A percentile compares a stretch with the other conserved stretches of the same genome.
phyloP scores from a whole-genome alignment of 208 protist species.

The Leishmania amazonensis region DNA sequence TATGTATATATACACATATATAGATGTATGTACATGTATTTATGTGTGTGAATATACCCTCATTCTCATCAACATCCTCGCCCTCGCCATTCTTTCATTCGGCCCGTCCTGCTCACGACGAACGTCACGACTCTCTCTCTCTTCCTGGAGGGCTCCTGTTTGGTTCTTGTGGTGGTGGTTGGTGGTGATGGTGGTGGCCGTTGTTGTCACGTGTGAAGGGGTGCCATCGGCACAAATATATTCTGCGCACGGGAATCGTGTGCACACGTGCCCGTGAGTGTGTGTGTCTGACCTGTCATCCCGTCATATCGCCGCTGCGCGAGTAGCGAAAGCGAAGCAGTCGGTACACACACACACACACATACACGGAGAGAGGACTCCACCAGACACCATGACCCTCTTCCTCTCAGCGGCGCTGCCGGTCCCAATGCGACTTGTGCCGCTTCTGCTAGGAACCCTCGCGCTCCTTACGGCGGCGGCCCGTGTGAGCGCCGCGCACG shows the following conservation, averaged over 20 bases:
- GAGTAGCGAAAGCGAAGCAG: neutral
- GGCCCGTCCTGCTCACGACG: no score
- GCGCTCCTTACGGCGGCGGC: neutral
- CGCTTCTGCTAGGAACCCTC: neutral
- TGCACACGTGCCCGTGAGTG: no score
- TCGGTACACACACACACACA: neutral
- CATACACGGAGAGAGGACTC: neutral
- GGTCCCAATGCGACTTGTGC: neutral
- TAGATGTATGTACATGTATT: neutral
- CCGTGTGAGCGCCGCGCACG: neutral
- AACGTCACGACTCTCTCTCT: neutral
- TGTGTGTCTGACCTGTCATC: no score
- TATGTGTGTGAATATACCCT: neutral
- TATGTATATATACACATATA: neutral
- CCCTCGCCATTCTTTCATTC: neutral
- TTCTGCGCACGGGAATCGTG: no score
- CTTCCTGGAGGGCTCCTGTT: neutral
- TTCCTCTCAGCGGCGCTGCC: neutral
- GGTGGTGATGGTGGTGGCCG: no score
- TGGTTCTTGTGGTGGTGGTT: no score
- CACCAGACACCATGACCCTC: neutral
- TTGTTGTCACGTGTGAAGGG: no score
- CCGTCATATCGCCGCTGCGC: neutral
- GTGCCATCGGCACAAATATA: no score
- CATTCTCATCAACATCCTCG: neutral